Base-by-base conservation (phyloP, 345 rosid genomes). In the Aurinia saxatilis region DNA sequence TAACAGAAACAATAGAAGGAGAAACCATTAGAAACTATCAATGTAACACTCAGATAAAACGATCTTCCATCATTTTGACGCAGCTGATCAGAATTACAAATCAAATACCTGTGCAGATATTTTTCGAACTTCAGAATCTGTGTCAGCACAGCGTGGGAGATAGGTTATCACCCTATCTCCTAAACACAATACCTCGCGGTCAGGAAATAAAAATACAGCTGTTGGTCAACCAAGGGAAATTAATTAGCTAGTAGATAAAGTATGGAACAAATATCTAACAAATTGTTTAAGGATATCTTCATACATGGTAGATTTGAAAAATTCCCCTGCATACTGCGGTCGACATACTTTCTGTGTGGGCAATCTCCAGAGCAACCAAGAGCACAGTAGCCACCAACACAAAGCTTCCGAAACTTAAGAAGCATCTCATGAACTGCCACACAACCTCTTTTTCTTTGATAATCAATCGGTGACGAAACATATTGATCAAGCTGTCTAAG, bases 111-210 rank as follows among this genome's bases (percentile, higher is more conserved):
- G 88, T 13, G 98, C 95, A 63, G 95, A 85, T 72, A 85, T 27
- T 78, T 92, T 92, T 73, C 96, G 84, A 66, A 92, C 91, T 85
- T 89, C 95, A 73, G 95, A 82, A 75, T 81, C 73, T 36, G 85
- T 82, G 80, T 92, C 98, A 37, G 95, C 96, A 78, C 98, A 92
- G 60, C 98, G 93, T 60, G 98, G 96, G 51, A 92, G 96, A 80
- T 92, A 92, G 57, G 74, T 76, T 37, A 92, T 85, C 64, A 89
- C 88, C 54, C 98, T 87, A 70, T 92, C 93, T 55, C 98, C 98
- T 84, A 92, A 66, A 75, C 80, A 89, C 46, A 92, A 80, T 51
- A 93, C 88, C 77, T 85, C 93, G 67, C 96, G 96, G 58, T 86
- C 91, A 58, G 98, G 98, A 77, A 85, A 78, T 40, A 89, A 86